A percentile compares a stretch with the other conserved stretches of the same genome.
Evolutionary conservation across 1,139 yeast genomes (phyloP).

Genomic region (Taphrina flavorubra): DNA sequence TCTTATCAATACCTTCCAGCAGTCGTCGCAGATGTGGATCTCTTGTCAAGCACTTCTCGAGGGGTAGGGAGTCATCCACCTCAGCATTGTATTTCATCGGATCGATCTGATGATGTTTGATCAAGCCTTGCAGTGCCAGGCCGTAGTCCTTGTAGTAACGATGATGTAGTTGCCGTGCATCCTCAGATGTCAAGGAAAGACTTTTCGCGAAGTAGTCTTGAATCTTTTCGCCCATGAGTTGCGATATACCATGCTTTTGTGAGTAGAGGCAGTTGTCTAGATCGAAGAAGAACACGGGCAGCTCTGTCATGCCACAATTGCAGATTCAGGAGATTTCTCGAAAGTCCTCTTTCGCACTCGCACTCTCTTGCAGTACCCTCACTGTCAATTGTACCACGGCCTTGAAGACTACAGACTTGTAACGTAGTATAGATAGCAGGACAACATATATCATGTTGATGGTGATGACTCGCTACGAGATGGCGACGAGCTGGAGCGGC

Average conservation of each 20-base stretch:
- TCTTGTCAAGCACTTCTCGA: constrained; percentile 73
- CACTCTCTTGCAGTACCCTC: neutral
- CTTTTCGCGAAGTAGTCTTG: constrained; percentile 76
- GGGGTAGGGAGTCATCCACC: constrained; percentile 91
- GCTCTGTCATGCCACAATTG: constrained; percentile 7
- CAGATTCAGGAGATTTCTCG: too few relatives aligned
- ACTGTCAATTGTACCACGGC: too few relatives aligned
- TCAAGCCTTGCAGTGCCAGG: constrained; percentile 84
- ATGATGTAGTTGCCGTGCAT: constrained; percentile 74
- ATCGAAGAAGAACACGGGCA: constrained; percentile 70
- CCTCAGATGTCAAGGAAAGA: constrained; percentile 68
- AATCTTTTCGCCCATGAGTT: constrained; percentile 83
- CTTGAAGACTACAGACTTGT: too few relatives aligned
- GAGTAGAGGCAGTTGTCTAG: constrained; percentile 88
- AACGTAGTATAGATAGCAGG: too few relatives aligned
- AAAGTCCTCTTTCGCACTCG: too few relatives aligned
- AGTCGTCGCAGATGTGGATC: constrained; percentile 53
- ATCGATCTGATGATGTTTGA: constrained; percentile 54
- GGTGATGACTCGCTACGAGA: too few relatives aligned
- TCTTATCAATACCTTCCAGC: constrained; percentile 52
- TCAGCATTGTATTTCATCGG: constrained; percentile 85
- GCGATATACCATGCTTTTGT: constrained; percentile 75
- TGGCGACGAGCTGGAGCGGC: neutral
- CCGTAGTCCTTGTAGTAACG: constrained; percentile 87
- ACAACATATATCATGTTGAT: too few relatives aligned